Base-by-base conservation (phyloP, 306 rosid species). In the Casuarina equisetifolia region DNA sequence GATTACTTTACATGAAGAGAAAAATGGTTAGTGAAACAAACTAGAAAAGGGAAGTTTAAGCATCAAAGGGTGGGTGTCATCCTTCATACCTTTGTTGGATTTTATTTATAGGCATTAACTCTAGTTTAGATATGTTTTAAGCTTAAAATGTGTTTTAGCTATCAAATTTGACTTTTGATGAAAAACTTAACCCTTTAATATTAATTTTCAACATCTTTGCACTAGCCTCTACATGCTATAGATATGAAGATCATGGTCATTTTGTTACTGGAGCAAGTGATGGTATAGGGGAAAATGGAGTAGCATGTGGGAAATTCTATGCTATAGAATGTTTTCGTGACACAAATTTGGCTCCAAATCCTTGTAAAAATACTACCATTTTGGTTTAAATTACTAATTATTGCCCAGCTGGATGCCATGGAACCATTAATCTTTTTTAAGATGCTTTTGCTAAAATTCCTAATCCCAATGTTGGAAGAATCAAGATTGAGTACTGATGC, bases 381-480 rank as follows among this genome's bases (percentile, higher is more conserved):
- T 68, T 70, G 54, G 78, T 78, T 8, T 69, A 78, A 52, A 69
- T 82, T 20, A 77, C 78, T 2, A 81, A 82, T 49, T 50, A 46
- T 16, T 82, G 85, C 32, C 77, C 44, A 0, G 16, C 73, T 3
- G 79, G 76, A 39, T 82, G 85, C 42, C 46, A 0, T 4, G 82
- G 61, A 67, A 74, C 73, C 61, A 67, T 78, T 2, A 79, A 82
- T 74, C 82, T 82, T 35, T 69, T 79, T 9, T 13, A 69, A 38
- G 64, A 76, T n/a, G 81, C 85, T 5, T 82, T 82, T 48, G 44
- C 79, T n/a, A 6, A 0, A 6, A 81, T 74, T 42, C 81, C 79
- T 69, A 19, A 82, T 67, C 77, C 78, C 9, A 20, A 68, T 36
- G 85, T 74, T 0, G 85, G 85, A 48, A 69, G 49, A 49, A 78